phyloP scores from a whole-genome alignment of 371 early-diverging fungal genomes.

The Mortierella sp. region DNA sequence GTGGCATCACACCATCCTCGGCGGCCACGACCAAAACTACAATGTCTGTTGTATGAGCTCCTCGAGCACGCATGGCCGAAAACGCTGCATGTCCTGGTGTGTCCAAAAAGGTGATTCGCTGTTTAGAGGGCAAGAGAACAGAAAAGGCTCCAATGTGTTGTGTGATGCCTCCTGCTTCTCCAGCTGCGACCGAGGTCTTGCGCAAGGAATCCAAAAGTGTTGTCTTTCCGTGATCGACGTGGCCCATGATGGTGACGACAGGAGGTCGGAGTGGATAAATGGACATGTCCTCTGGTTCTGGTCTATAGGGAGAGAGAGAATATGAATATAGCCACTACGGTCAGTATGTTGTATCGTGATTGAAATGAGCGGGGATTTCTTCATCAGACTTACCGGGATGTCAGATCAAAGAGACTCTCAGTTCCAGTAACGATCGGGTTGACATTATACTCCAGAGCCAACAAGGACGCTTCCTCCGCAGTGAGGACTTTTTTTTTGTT shows the following conservation, averaged over 20 bases:
- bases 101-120: slow-evolving; percentile 93
- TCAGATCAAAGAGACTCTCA: slow-evolving; percentile 45
- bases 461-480: slow-evolving; percentile 84
- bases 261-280: slow-evolving; percentile 83
- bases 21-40: slow-evolving; percentile 96
- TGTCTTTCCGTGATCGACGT: slow-evolving; percentile 99
- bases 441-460: slow-evolving; percentile 87
- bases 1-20: slow-evolving; percentile 98
- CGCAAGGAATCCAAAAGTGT: slow-evolving; percentile 95
- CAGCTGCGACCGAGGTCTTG: slow-evolving; percentile 90
- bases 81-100: slow-evolving; percentile 98
- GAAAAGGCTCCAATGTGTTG: slow-evolving; percentile 98
- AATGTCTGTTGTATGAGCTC: slow-evolving; percentile 94
- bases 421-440: slow-evolving; percentile 80
- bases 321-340: slow-evolving; percentile 13
- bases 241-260: slow-evolving; percentile 98
- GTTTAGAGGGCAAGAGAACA: slow-evolving; percentile 73
- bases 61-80: slow-evolving; percentile 92
- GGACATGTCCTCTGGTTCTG: slow-evolving; percentile 76
- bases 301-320: slow-evolving; percentile 39
- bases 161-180: slow-evolving; percentile 98
- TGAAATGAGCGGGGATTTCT: background rate
- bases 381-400: slow-evolving; percentile 23
- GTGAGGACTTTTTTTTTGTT: slow-evolving; percentile 66
- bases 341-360: slow-evolving; percentile 1